Evolutionary conservation across 2,329 filamentous ascomycete genomes (phyloP), one percentile per base, ranked within the genome.

Genomic region (Chaetothyriales sp.): DNA sequence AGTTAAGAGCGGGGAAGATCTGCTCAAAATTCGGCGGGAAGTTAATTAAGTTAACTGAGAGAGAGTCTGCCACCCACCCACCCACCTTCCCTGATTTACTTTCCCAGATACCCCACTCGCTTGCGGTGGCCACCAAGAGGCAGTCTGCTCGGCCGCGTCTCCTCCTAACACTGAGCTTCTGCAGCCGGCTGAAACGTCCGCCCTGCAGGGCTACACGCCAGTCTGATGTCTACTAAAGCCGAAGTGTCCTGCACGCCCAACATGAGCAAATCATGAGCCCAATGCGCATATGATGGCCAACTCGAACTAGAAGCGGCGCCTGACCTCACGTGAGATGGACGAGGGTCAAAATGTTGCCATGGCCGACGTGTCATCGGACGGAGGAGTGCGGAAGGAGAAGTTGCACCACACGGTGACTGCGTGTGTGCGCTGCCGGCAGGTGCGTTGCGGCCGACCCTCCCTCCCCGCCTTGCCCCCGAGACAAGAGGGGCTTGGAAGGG

Each of bases 351-450:
- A 55, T 55, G 48, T 53, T 18, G 48, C 43, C 32, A 56, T 57
- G 57, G 51, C 53, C 15, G 51, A 57, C 48, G 54, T 51, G 48
- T 53, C n/a, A n/a, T n/a, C 51, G 3, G 55, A 48, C 32, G 47
- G 48, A 45, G 51, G 42, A 10, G 46, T 4, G 12, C 32, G 32
- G 5, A 10, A 5, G 15, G 56, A 58, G 18, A 58, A 55, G 22
- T 53, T 59, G 4, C 55, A 56, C 43, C 71, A 73, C 59, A 73
- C 71, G 19, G 64, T 73, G 51, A 73, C 71, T 8, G 71, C 71
- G 22, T 73, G 71, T 55, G 71, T 70, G 28, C 66, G 71, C 50
- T 73, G 71, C 61, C 66, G 71, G 66, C 70, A 72, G 63, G 70
- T 72, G 66, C 59, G 65, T 58, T 60, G 49, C 54, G 32, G 28